Conservation (phyloP, 2,329 filamentous ascomycete genomes). For the Diaporthe nobilis region DNA sequence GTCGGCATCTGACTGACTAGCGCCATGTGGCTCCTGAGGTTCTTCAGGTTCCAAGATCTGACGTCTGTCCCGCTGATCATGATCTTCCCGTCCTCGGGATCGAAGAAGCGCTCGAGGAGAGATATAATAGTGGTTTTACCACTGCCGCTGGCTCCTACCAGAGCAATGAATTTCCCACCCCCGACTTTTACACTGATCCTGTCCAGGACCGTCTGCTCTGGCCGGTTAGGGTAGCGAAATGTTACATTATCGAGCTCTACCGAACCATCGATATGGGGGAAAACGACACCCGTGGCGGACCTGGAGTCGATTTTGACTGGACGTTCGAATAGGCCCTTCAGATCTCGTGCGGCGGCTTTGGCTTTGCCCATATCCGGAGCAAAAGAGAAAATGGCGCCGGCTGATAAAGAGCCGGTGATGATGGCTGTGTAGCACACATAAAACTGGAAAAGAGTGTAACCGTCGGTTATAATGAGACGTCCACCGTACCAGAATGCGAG, state of each 20-base stretch:
- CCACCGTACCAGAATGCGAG: conserved; percentile 96
- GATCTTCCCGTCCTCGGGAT: conserved; percentile 84
- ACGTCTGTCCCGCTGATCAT: conserved; percentile 90
- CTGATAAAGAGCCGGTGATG: conserved; percentile 93
- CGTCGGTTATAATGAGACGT: conserved; percentile 76
- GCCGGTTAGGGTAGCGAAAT: conserved; percentile 92
- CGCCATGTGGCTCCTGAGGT: conserved; percentile 86
- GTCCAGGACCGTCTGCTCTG: conserved; percentile 91
- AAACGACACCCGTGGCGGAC: conserved; percentile 75
- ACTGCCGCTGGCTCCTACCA: conserved; percentile 92
- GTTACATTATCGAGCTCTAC: conserved; percentile 94
- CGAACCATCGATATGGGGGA: conserved; percentile 71
- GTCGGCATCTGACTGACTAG: conserved; percentile 96
- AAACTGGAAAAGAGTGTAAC: conserved; percentile 88
- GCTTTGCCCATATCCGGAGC: conserved; percentile 95
- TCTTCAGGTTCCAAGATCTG: conserved; percentile 83
- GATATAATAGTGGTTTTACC: conserved; percentile 96
- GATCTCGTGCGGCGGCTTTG: conserved; percentile 82
- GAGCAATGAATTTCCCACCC: conserved; percentile 86
- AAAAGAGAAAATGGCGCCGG: conserved; percentile 90
- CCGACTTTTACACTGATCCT: conserved; percentile 82
- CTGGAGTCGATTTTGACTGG: conserved; percentile 86
- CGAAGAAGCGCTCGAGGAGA: conserved; percentile 94
- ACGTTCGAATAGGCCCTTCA: conserved; percentile 88
- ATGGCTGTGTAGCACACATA: conserved; percentile 91